Conservation (phyloP, 352 stramenopile species). For the Pythium guiyangense region DNA sequence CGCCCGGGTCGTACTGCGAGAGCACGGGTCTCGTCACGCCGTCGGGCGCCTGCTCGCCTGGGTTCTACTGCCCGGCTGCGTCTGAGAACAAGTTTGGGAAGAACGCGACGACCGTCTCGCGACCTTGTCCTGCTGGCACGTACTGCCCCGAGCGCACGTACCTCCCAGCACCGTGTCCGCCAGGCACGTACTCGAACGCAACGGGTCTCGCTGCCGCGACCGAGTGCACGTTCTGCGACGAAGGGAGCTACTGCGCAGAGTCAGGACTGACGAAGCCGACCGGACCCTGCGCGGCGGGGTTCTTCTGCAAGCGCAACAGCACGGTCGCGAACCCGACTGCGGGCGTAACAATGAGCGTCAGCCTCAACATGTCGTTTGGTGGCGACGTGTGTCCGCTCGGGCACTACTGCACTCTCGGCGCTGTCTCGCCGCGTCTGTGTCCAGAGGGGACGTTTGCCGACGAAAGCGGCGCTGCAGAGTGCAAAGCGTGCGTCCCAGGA, state of each 20-base stretch:
- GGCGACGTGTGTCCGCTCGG: constrained; percentile 43
- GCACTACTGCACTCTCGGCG: constrained; percentile 44
- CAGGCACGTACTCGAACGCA: constrained; percentile 57
- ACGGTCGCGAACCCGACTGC: constrained; percentile 27
- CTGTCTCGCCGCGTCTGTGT: constrained; percentile 25
- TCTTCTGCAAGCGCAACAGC: constrained; percentile 56
- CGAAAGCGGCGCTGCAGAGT: constrained; percentile 18
- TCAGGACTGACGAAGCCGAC: constrained; percentile 29
- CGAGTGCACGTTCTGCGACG: constrained; percentile 59
- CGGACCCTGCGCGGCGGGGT: constrained; percentile 31
- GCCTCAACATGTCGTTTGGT: constrained; percentile 14
- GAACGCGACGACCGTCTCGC: constrained; percentile 25
- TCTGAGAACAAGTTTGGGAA: constrained; percentile 40
- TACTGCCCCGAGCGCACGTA: constrained; percentile 81
- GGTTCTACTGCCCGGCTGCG: constrained; percentile 49
- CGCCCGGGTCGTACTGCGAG: constrained; percentile 37
- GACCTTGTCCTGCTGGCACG: constrained; percentile 51
- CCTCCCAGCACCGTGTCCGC: constrained; percentile 45
- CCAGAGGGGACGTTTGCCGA: constrained; percentile 40
- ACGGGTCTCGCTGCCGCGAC: constrained; percentile 29
- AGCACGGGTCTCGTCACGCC: constrained; percentile 18
- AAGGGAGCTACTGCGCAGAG: constrained; percentile 41
- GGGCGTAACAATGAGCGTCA: constrained; percentile 12
- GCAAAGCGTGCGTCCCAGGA: constrained; percentile 28
- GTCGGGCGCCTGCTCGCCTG: constrained; percentile 35